Evolutionary conservation across 371 early-diverging fungal genomes (phyloP).

Genomic region (Mucor saturninus): DNA sequence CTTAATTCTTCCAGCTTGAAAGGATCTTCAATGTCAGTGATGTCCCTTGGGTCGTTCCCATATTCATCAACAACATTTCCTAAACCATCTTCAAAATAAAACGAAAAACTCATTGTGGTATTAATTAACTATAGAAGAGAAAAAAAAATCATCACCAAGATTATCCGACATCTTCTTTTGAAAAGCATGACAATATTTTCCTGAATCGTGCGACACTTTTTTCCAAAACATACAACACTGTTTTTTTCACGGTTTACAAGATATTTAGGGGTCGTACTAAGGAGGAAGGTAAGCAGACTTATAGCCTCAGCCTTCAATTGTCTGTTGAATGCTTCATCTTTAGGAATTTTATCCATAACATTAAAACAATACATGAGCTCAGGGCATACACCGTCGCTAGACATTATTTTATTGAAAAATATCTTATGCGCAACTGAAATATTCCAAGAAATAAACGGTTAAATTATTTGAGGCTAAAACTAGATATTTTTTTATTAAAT

Average conservation of each 20-base stretch:
- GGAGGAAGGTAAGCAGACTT: conserved; percentile 11
- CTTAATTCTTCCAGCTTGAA: conserved; percentile 14
- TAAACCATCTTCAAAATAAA: conserved; percentile 17
- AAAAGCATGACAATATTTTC: too few relatives aligned
- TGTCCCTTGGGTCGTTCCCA: conserved; percentile 17
- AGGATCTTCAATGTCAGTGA: conserved; percentile 15
- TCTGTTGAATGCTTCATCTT: conserved; percentile 19
- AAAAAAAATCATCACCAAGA: too few relatives aligned
- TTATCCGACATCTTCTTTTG: too few relatives aligned
- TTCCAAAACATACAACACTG: too few relatives aligned
- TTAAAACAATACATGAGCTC: conserved; percentile 14
- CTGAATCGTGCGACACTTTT: too few relatives aligned
- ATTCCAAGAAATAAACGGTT: too few relatives aligned
- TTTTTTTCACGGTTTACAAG: too few relatives aligned
- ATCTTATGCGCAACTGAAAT: too few relatives aligned
- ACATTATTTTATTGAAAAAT: conserved; percentile 10
- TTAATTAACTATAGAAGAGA: background rate
- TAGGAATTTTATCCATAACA: conserved; percentile 14
- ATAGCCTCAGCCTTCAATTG: conserved; percentile 11
- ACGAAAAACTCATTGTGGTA: background rate
- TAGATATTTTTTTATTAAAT: too few relatives aligned
- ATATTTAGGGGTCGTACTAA: background rate
- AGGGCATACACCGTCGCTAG: conserved; percentile 10
- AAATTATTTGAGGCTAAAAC: too few relatives aligned
- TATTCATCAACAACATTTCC: conserved; percentile 17